Base-by-base conservation (phyloP, 257 asterid species). In the Leonotis leonurus region DNA sequence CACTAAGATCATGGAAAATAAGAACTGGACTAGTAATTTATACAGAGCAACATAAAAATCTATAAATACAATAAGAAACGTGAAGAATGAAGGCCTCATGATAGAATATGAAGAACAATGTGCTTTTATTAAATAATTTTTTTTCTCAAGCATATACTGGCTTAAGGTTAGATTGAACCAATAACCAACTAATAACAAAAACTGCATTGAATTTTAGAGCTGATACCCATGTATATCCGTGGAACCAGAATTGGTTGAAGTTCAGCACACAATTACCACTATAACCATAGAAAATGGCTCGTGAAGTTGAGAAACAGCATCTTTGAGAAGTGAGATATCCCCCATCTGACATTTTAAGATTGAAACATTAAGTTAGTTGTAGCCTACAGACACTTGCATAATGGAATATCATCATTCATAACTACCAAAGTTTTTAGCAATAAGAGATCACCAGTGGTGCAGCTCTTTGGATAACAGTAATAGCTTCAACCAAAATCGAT, bases 221-320 rank as follows among this genome's bases (percentile, higher is more conserved):
- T 77, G 88, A 93, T 89, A 93, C 99, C 99, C 83, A 87, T 78
- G 78, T 77, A 85, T 80, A 81, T 84, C 90, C 83, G 81, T 78
- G 86, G 97, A 85, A 93, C 97, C 95, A 92, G 92, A 85, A 81
- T 83, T 88, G 87, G 95, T 80, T 83, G 99, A 89, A 89, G 92
- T 86, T 92, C 95, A 93, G 96, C 94, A 84, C 97, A 85, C 97
- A 87, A 93, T 93, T 93, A 93, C 99, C 97, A 93, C 99, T 87
- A 93, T 93, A 77, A 90, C 99, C 94, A 93, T 87, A 74, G 79
- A 87, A 83, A 89, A 93, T 26, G 99, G 97, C 48, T 93, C 89
- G 74, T 87, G 90, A 46, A 93, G 95, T 71, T 89, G 99, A 73
- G 97, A 85, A 81, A 87, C 94, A 73, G 97, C 97, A 83, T 93